Evolutionary conservation across 331 rosid species (phyloP).

Genomic region (Ulmus americana): DNA sequence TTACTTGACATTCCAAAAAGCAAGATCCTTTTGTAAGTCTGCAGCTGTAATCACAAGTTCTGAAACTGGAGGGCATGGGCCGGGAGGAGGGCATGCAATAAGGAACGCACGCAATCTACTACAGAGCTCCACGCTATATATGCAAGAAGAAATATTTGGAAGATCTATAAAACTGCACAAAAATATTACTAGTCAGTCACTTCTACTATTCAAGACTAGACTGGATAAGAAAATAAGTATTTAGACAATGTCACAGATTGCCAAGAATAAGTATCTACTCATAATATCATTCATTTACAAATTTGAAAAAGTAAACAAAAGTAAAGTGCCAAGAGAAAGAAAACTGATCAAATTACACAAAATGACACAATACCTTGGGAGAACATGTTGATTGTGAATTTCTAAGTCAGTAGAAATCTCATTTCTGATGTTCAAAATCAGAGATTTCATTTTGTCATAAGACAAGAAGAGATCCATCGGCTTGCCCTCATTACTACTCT

Average conservation of each 20-base stretch:
- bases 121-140: constrained; percentile 30
- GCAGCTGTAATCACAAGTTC: constrained; percentile 29
- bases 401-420: constrained; percentile 29
- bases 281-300: not conserved
- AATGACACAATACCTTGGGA: constrained; percentile 26
- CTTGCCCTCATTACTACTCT: constrained; percentile 8
- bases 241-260: no score
- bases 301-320: not conserved
- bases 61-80: constrained; percentile 24
- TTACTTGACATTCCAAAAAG: constrained; percentile 31
- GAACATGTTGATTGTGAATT: constrained; percentile 25
- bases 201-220: no score
- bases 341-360: not conserved
- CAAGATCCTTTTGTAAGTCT: constrained; percentile 27
- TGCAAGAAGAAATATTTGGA: constrained; percentile 30
- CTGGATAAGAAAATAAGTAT: no score
- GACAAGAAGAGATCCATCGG: constrained; percentile 12
- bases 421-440: constrained; percentile 20
- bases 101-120: constrained; percentile 25
- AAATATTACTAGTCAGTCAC: no score
- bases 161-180: constrained; percentile 30
- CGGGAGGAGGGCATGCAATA: constrained; percentile 26
- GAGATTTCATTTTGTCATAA: constrained; percentile 29
- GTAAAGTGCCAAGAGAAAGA: not conserved
- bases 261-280: not conserved